Evolutionary conservation across 2,329 filamentous ascomycete species (phyloP), one percentile per base, ranked within the genome.

Genomic region (Blastomyces gilchristii): DNA sequence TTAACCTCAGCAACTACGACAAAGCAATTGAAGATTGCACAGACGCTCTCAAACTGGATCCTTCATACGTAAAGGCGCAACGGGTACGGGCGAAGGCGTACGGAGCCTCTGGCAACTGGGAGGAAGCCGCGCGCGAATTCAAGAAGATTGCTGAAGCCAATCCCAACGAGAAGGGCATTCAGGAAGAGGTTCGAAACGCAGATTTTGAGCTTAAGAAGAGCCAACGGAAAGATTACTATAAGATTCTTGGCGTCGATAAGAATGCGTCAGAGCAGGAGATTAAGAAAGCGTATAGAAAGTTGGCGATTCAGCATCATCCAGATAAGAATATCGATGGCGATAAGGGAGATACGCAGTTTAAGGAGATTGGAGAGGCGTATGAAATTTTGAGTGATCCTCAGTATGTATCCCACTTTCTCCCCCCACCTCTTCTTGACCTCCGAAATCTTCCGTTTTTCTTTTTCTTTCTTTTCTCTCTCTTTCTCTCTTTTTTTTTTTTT

Each of bases 191-290:
- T 54, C 87, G 90, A 63, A 89, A 87, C 70, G 94, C 93, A 1
- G 93, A 99, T 79, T 80, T 97, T 34, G 94, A 99, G 78, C 80
- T 97, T 67, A 99, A 99, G 86, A 97, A 97, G 87, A 89, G 89
- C 75, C 89, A 93, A 78, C 84, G 94, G 66, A 99, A 99, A 78
- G 94, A 99, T 73, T 97, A 96, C 79, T 99, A 99, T 82, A 97
- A 97, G 84, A 96, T 97, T 68, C 85, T 99, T 61, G 89, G 87
- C 6, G 80, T 99, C 9, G 81, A 88, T 63, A 97, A 97, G 81
- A 88, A 92, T 66, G 91, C 91, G 47, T 84, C 84, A 50, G 91
- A 96, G 28, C 82, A 82, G 63, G 86, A 94, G 62, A 94, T 99
- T 80, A 99, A 97, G 83, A 93, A 92, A 80, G 94, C 93, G 1